These are phyloP conservation scores for Karstenula rhodostoma DNA, from an alignment of 2,329 filamentous ascomycete genomes.

Conservation along the genomic window DNA sequence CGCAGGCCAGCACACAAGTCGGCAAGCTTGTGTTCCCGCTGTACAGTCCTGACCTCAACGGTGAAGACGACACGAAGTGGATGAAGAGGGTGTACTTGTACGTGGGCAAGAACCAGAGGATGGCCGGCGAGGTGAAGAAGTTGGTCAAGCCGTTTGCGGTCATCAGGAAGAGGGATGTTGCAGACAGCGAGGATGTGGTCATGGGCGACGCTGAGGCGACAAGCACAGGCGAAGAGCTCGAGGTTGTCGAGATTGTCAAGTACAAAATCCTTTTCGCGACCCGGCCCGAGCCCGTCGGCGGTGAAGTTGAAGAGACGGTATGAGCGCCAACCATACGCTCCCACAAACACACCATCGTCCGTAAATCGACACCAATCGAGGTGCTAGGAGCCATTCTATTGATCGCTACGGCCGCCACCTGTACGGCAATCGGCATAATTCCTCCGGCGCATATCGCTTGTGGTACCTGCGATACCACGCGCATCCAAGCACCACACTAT, in stretches of 20 bases:
- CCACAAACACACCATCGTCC: not conserved
- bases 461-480: not conserved
- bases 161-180: constrained; percentile 60
- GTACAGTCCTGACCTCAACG: constrained; percentile 63
- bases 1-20: constrained; percentile 59
- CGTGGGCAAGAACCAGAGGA: constrained; percentile 85
- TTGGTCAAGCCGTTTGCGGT: constrained; percentile 79
- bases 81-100: constrained; percentile 92
- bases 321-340: constrained; percentile 15
- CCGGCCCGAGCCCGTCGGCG: constrained; percentile 80
- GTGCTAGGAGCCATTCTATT: not conserved
- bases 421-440: not conserved
- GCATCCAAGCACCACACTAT: not conserved
- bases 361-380: not conserved
- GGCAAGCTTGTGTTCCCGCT: constrained; percentile 82
- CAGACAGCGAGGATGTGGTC: constrained; percentile 28
- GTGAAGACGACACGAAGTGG: constrained; percentile 71
- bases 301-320: constrained; percentile 27
- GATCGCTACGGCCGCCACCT: not conserved
- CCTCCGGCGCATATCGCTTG: not conserved
- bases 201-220: constrained; percentile 36
- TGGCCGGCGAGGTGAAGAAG: constrained; percentile 91
- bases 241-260: constrained; percentile 87
- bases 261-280: constrained; percentile 86
- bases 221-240: constrained; percentile 63